These are phyloP conservation scores for Picea abies DNA, from an alignment of 83 land plant genomes.

Conservation along the genomic window DNA sequence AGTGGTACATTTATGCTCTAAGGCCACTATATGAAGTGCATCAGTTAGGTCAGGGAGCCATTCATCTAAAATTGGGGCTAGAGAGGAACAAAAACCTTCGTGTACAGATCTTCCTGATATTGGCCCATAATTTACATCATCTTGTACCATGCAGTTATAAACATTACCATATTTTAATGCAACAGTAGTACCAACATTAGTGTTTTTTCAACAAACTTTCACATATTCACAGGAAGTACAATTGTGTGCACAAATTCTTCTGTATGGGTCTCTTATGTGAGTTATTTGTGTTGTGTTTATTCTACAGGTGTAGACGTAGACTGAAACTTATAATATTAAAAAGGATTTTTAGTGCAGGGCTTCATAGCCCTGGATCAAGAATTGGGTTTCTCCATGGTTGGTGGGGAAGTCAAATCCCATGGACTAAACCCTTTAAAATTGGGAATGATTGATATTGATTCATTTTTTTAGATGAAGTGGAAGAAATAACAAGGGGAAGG, in stretches of 20 bases:
- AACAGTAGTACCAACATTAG: slow-evolving; percentile 36
- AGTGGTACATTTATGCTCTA: not conserved
- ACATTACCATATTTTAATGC: slow-evolving; percentile 60
- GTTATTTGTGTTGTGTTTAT: slow-evolving; percentile 24
- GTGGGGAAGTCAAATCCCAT: no score
- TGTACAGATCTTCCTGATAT: slow-evolving; percentile 18
- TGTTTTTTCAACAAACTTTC: slow-evolving; percentile 67
- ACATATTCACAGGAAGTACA: slow-evolving; percentile 84
- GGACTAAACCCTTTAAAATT: no score
- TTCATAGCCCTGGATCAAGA: no score
- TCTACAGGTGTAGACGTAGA: no score
- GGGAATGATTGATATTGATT: no score
- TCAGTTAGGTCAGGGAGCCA: not conserved
- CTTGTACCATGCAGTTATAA: slow-evolving; percentile 25
- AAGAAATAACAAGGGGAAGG: no score
- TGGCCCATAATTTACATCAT: slow-evolving; percentile 23
- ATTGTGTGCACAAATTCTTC: slow-evolving; percentile 92
- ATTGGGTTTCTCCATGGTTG: no score
- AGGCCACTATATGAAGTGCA: not conserved
- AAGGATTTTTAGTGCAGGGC: no score
- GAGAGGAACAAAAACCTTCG: slow-evolving; percentile 13
- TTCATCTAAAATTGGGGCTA: slow-evolving; percentile 9
- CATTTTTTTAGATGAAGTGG: no score
- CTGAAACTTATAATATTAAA: no score
- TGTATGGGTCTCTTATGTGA: slow-evolving; percentile 93